phyloP scores from a whole-genome alignment of 208 protist species.

The Endotrypanum monterogeii region DNA sequence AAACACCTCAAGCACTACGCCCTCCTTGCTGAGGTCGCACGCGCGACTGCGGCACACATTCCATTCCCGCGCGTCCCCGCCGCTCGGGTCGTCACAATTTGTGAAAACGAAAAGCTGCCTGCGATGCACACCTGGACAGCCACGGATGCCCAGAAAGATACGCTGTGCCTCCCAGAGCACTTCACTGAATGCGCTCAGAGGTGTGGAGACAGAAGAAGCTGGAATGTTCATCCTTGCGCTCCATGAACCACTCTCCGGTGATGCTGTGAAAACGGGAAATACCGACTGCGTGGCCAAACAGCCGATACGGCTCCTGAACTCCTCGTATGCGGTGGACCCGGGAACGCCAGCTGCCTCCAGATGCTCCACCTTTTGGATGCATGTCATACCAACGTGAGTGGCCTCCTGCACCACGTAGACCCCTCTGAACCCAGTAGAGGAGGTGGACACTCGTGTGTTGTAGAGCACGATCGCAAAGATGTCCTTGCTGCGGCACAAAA shows the following conservation, averaged over 20 bases:
- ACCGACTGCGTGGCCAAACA: background rate
- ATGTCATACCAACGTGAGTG: slow-evolving; percentile 26
- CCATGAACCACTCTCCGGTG: background rate
- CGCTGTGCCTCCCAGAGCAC: slow-evolving; percentile 72
- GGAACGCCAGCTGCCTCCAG: slow-evolving; percentile 47
- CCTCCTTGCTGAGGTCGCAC: slow-evolving; percentile 48
- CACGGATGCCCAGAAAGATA: slow-evolving; percentile 50
- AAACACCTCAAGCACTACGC: slow-evolving; percentile 75
- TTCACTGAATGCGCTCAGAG: slow-evolving; percentile 42
- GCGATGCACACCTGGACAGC: slow-evolving; percentile 29
- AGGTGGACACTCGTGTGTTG: slow-evolving; percentile 45
- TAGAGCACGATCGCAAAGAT: slow-evolving; percentile 78
- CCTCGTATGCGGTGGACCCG: slow-evolving; percentile 36
- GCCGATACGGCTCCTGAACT: slow-evolving; percentile 26
- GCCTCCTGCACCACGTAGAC: slow-evolving; percentile 69
- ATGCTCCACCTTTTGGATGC: slow-evolving; percentile 59
- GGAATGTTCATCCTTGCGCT: slow-evolving; percentile 5
- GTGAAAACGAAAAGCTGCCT: slow-evolving; percentile 88
- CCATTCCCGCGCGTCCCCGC: slow-evolving; percentile 32
- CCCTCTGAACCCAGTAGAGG: slow-evolving; percentile 49
- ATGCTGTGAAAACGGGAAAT: slow-evolving; percentile 14
- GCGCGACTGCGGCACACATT: slow-evolving; percentile 44
- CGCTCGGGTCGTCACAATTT: slow-evolving; percentile 71
- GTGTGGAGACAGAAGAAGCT: background rate
- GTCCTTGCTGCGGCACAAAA: slow-evolving; percentile 54